A percentile compares a stretch with the other conserved stretches of the same genome.
These are phyloP conservation scores for Populus hybrid DNA, from an alignment of 441 rosid species.

Conservation along the genomic window DNA sequence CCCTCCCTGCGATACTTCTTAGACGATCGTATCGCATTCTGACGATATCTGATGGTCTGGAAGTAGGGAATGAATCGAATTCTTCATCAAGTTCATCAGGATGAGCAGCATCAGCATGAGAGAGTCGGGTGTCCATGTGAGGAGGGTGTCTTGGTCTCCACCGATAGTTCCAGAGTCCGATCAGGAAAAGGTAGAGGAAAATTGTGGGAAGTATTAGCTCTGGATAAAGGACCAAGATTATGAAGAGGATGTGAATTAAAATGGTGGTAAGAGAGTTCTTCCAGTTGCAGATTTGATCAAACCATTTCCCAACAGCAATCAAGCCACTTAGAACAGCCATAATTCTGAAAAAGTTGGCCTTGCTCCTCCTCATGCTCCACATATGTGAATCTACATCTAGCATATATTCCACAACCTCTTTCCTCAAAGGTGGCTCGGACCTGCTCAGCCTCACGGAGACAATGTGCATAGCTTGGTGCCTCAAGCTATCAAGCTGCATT, in stretches of 20 bases:
- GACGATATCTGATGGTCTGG: constrained; percentile 53
- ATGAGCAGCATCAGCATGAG: constrained; percentile 71
- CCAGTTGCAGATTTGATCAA: constrained; percentile 81
- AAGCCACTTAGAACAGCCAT: constrained; percentile 59
- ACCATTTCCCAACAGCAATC: constrained; percentile 73
- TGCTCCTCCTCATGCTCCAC: constrained; percentile 98
- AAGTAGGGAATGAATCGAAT: constrained; percentile 79
- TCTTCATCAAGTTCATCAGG: constrained; percentile 92
- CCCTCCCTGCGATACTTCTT: constrained; percentile 76
- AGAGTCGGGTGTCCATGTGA: too few species aligned
- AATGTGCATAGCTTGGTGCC: constrained; percentile 87
- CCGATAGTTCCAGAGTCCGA: constrained; percentile 77
- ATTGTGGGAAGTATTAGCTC: constrained; percentile 75
- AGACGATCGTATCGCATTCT: constrained; percentile 81
- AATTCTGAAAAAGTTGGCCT: constrained; percentile 80
- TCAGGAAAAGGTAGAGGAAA: constrained; percentile 75
- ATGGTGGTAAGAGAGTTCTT: constrained; percentile 78
- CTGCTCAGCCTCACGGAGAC: constrained; percentile 74
- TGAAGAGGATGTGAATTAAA: constrained; percentile 65
- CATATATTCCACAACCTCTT: constrained; percentile 91
- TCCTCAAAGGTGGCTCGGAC: constrained; percentile 84
- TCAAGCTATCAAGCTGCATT: constrained; percentile 72
- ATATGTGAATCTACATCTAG: constrained; percentile 84
- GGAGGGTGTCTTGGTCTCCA: constrained; percentile 78
- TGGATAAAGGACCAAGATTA: constrained; percentile 70